These are phyloP conservation scores for Trichoderma orchidacearum DNA, from an alignment of 495 filamentous ascomycete species.

Conservation along the genomic window DNA sequence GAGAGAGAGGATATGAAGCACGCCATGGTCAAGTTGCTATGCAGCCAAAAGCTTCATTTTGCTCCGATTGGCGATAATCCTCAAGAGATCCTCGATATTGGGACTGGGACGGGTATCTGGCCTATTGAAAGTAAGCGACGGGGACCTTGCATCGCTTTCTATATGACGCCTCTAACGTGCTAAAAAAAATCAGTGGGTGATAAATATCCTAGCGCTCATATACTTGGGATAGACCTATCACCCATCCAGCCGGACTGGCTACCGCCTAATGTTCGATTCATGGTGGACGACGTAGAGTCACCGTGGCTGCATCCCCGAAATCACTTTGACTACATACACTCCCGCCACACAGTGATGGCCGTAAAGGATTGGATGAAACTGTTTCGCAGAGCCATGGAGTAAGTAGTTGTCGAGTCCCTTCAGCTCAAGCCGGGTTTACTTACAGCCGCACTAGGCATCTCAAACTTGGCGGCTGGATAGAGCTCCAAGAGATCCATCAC, in stretches of 20 bases:
- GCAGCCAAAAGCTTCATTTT: constrained; percentile 29
- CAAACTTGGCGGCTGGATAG: constrained; percentile 37
- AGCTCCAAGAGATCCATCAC: constrained; percentile 39
- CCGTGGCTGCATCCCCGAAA: constrained; percentile 29
- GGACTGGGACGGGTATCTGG: constrained; percentile 52
- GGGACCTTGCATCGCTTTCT: neutral
- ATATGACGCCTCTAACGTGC: constrained; percentile 53
- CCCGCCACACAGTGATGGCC: constrained; percentile 27
- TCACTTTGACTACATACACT: constrained; percentile 41
- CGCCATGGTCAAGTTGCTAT: constrained; percentile 22
- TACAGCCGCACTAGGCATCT: constrained; percentile 36
- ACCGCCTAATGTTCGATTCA: constrained; percentile 45
- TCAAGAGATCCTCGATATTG: constrained; percentile 38
- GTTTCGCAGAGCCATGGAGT: constrained; percentile 18
- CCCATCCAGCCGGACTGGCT: constrained; percentile 46
- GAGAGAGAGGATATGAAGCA: constrained; percentile 45
- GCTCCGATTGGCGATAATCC: constrained; percentile 32
- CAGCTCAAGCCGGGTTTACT: constrained; percentile 49
- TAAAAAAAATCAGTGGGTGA: constrained; percentile 35
- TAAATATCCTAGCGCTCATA: constrained; percentile 31
- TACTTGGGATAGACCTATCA: constrained; percentile 54
- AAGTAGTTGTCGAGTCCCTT: neutral
- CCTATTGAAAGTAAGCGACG: constrained; percentile 27
- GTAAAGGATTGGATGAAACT: constrained; percentile 35
- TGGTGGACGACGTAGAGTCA: constrained; percentile 47